Evolutionary conservation across 495 filamentous ascomycete species (phyloP).

Genomic region (Talaromyces ruber): DNA sequence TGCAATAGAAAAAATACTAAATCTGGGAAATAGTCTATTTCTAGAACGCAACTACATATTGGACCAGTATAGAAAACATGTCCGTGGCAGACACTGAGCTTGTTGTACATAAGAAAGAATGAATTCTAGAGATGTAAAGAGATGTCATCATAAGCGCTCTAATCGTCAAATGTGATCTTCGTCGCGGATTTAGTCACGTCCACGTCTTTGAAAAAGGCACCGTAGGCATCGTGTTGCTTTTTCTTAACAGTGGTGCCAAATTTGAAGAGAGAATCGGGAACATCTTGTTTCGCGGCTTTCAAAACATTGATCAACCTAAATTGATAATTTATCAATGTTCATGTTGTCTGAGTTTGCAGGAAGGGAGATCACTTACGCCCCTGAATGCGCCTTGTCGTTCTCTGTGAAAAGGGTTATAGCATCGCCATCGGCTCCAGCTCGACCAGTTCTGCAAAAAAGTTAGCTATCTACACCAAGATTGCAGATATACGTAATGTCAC

Average conservation of each 20-base stretch:
- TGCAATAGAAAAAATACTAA: constrained; percentile 7
- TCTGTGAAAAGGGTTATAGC: constrained; percentile 92
- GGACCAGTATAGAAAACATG: constrained; percentile 35
- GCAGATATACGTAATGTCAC: neutral
- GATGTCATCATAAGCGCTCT: constrained; percentile 10
- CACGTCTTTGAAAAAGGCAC: constrained; percentile 80
- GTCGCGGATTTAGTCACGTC: constrained; percentile 72
- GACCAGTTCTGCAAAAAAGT: constrained; percentile 50
- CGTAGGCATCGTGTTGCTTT: constrained; percentile 89
- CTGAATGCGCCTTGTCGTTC: constrained; percentile 80
- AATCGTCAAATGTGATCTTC: constrained; percentile 89
- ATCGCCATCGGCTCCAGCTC: constrained; percentile 77
- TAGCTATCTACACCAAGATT: neutral
- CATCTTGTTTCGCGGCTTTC: constrained; percentile 75
- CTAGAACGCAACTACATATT: constrained; percentile 52
- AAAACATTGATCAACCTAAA: constrained; percentile 78
- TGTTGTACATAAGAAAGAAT: constrained; percentile 8
- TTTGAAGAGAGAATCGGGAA: constrained; percentile 81
- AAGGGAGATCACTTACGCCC: constrained; percentile 51
- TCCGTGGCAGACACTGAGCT: constrained; percentile 17
- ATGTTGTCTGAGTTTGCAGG: neutral
- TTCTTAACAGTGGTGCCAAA: constrained; percentile 99
- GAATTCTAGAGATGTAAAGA: neutral
- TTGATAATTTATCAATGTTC: neutral
- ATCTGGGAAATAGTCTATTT: constrained; percentile 34